A percentile compares a stretch with the other conserved stretches of the same genome.
Conservation (phyloP, 805 yeast genomes). For the Kazachstania psychrophila region DNA sequence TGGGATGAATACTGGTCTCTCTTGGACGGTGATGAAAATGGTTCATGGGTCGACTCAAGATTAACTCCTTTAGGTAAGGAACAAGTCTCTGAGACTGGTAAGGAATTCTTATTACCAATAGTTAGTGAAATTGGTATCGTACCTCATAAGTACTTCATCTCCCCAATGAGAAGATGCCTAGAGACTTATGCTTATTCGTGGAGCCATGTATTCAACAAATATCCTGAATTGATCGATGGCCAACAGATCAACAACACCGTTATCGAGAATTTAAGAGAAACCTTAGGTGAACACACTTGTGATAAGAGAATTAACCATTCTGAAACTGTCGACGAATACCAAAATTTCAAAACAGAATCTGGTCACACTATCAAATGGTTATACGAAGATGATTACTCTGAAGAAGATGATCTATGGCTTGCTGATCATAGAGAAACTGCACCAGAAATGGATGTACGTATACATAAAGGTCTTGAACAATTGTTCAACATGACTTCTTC, state of each 20-base stretch:
- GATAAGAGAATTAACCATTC: slow-evolving; percentile 39
- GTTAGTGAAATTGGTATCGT: slow-evolving; percentile 39
- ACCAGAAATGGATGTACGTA: slow-evolving; percentile 41
- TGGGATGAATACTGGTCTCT: slow-evolving; percentile 52
- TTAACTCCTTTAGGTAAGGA: slow-evolving; percentile 45
- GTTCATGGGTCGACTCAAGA: slow-evolving; percentile 43
- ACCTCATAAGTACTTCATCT: slow-evolving; percentile 48
- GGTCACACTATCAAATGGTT: slow-evolving; percentile 35
- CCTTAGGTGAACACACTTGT: slow-evolving; percentile 51
- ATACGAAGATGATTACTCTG: slow-evolving; percentile 39
- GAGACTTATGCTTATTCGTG: slow-evolving; percentile 44
- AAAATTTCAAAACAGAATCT: slow-evolving; percentile 8
- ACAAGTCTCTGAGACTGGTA: slow-evolving; percentile 44
- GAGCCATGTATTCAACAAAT: slow-evolving; percentile 45
- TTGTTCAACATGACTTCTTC: slow-evolving; percentile 33
- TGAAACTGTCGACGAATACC: slow-evolving; percentile 13
- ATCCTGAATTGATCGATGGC: slow-evolving; percentile 3
- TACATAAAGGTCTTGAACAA: slow-evolving; percentile 28
- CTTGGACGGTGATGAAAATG: slow-evolving; percentile 44
- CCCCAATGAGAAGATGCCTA: slow-evolving; percentile 59
- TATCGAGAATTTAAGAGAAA: slow-evolving; percentile 49
- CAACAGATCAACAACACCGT: slow-evolving; percentile 13
- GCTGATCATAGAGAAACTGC: slow-evolving; percentile 41
- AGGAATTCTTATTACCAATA: slow-evolving; percentile 14
- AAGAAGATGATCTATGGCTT: slow-evolving; percentile 41